phyloP scores from a whole-genome alignment of 257 asterid species.

The Rehmannia glutinosa region DNA sequence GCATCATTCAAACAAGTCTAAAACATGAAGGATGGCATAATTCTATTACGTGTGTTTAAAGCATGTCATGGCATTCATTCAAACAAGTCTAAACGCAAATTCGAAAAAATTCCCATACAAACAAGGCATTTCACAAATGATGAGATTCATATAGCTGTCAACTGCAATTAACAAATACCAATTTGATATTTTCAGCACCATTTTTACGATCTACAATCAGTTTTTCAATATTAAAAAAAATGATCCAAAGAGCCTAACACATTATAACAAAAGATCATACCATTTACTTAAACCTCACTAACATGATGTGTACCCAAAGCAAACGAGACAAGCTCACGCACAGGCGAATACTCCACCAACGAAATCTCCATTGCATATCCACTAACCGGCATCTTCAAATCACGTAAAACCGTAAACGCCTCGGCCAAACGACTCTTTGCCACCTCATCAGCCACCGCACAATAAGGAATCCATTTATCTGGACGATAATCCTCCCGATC shows the following conservation, averaged over 20 bases:
- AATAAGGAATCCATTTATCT: slow-evolving; percentile 80
- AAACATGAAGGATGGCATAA: background rate
- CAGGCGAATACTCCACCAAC: slow-evolving; percentile 78
- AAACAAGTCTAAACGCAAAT: background rate
- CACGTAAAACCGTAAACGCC: slow-evolving; percentile 73
- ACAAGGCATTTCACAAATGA: background rate
- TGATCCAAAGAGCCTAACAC: background rate
- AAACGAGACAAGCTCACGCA: slow-evolving; percentile 70
- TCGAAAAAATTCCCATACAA: background rate
- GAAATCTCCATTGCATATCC: slow-evolving; percentile 82
- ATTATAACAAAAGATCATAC: slow-evolving; percentile 6
- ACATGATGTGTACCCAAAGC: slow-evolving; percentile 50
- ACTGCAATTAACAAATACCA: slow-evolving; percentile 7
- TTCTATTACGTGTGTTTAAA: background rate
- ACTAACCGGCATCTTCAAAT: slow-evolving; percentile 72
- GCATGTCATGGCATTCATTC: background rate
- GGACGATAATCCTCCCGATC: slow-evolving; percentile 61
- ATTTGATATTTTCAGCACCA: slow-evolving; percentile 14
- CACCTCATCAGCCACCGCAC: slow-evolving; percentile 79
- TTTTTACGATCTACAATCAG: slow-evolving; percentile 16
- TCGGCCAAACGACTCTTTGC: slow-evolving; percentile 75
- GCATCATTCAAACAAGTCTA: too few species aligned
- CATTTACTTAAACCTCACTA: slow-evolving; percentile 42
- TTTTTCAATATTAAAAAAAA: slow-evolving; percentile 8
- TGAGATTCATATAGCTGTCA: slow-evolving; percentile 4